Evolutionary conservation across 2,329 filamentous ascomycete species (phyloP), one percentile per base, ranked within the genome.

Genomic region (Cordyceps fumosorosea): DNA sequence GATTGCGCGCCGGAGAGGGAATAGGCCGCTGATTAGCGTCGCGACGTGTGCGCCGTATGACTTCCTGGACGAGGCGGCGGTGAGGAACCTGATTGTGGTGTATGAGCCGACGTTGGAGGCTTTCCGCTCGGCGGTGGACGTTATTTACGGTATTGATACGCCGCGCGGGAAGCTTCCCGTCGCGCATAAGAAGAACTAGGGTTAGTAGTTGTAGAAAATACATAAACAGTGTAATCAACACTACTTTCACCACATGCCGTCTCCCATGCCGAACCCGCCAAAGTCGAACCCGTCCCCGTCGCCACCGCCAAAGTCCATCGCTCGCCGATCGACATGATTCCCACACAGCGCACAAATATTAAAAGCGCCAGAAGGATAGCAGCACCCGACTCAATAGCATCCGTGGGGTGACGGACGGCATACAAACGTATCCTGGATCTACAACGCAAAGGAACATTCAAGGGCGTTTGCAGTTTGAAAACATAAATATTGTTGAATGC

Each of bases 31-130:
- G 8, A 55, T 68, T n/a, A 63, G 63, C 11, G 60, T 70, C 47
- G 68, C 68, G 1, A 70, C 68, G 10, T 70, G 68, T 54, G 66
- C 64, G 4, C 68, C 68, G 4, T 70, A 70, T 45, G 68, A 70
- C 34, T 69, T 70, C 26, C 18, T 70, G 14, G 66, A 70, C 12
- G 64, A 67, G 14, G 8, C 8, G 14, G 61, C 66, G 16, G 60
- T 69, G 6, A 48, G 59, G 59, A 69, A 67, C 3, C 68, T 68
- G 40, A 45, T 69, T 50, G 66, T 65, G 3, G 65, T 69, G 22
- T 70, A 70, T 54, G 68, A 70, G 60, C 68, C 68, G 6, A 70
- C 68, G 3, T 59, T 67, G 12, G 68, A 70, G 22, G 68, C 68
- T 0, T 69, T 70, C 51, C 52, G 62, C 10, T 58, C 67, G 1